phyloP scores from a whole-genome alignment of 352 stramenopile species.

The Phytophthora europaea region DNA sequence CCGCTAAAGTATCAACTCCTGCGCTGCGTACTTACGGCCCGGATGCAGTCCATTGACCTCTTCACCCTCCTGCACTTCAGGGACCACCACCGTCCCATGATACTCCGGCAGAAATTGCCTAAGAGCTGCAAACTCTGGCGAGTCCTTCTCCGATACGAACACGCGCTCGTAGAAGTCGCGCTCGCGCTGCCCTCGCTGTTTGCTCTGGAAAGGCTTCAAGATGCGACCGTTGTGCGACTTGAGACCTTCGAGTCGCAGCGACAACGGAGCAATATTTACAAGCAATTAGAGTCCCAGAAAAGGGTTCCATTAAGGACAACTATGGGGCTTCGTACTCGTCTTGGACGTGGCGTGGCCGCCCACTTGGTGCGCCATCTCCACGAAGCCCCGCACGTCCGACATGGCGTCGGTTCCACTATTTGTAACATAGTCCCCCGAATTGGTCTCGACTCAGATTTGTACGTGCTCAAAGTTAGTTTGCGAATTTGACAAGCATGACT shows the following conservation, averaged over 20 bases:
- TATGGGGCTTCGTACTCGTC: conserved; percentile 46
- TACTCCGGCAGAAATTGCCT: conserved; percentile 69
- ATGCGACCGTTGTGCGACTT: conserved; percentile 74
- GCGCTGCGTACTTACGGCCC: conserved; percentile 35
- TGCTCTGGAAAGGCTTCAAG: conserved; percentile 90
- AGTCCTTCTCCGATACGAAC: conserved; percentile 40
- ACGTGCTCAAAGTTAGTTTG: background rate
- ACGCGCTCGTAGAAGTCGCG: conserved; percentile 82
- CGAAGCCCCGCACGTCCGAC: conserved; percentile 37
- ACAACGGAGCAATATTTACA: background rate
- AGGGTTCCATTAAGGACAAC: background rate
- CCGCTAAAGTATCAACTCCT: background rate
- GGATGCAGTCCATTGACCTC: conserved; percentile 36
- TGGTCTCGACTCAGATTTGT: conserved; percentile 17
- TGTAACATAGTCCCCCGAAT: conserved; percentile 7
- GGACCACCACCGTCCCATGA: conserved; percentile 59
- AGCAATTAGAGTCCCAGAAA: background rate
- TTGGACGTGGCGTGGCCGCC: conserved; percentile 81
- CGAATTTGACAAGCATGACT: conserved; percentile 27
- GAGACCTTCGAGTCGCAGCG: conserved; percentile 52
- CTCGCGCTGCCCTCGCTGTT: conserved; percentile 78
- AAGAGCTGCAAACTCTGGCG: conserved; percentile 39
- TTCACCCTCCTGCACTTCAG: conserved; percentile 23
- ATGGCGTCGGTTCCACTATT: conserved; percentile 4
- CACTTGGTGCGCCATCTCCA: conserved; percentile 79